A percentile compares a stretch with the other conserved stretches of the same genome.
These are phyloP conservation scores for Magnusiomyces sp. DNA, from an alignment of 1,139 yeast species.

Conservation along the genomic window DNA sequence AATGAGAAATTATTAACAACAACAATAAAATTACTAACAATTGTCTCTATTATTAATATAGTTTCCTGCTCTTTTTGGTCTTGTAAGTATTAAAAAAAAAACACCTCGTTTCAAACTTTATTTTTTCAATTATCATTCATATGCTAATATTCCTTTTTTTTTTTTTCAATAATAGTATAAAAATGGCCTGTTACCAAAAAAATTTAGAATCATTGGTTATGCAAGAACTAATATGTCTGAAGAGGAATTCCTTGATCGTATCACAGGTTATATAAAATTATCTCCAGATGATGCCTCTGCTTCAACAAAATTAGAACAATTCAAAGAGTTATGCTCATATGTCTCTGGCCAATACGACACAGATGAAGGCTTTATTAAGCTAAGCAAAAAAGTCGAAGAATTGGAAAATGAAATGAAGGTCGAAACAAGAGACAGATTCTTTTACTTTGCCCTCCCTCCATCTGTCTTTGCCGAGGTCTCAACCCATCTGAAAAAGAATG, in stretches of 20 bases:
- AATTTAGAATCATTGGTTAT: slow-evolving; percentile 76
- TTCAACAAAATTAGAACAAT: slow-evolving; percentile 44
- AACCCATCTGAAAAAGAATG: slow-evolving; percentile 55
- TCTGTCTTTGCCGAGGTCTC: slow-evolving; percentile 81
- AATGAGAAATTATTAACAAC: background rate
- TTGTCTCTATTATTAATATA: slow-evolving; percentile 7
- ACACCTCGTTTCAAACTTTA: too few relatives aligned
- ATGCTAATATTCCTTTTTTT: slow-evolving; percentile 1
- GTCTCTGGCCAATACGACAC: slow-evolving; percentile 73
- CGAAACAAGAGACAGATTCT: slow-evolving; percentile 49
- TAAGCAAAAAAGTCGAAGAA: slow-evolving; percentile 47
- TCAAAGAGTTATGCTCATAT: slow-evolving; percentile 58
- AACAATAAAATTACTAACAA: background rate
- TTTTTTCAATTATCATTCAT: too few relatives aligned
- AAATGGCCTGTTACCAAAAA: slow-evolving; percentile 67
- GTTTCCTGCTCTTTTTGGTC: slow-evolving; percentile 38
- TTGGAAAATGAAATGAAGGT: slow-evolving; percentile 44
- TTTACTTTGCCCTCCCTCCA: slow-evolving; percentile 93
- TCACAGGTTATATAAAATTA: slow-evolving; percentile 57
- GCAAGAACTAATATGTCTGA: slow-evolving; percentile 72
- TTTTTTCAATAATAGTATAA: too few relatives aligned
- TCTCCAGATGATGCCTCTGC: slow-evolving; percentile 37
- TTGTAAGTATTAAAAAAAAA: slow-evolving; percentile 17
- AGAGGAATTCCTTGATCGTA: slow-evolving; percentile 59
- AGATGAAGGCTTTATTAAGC: slow-evolving; percentile 57